Conservation (phyloP, 306 rosid species). For the Rosa chinensis region DNA sequence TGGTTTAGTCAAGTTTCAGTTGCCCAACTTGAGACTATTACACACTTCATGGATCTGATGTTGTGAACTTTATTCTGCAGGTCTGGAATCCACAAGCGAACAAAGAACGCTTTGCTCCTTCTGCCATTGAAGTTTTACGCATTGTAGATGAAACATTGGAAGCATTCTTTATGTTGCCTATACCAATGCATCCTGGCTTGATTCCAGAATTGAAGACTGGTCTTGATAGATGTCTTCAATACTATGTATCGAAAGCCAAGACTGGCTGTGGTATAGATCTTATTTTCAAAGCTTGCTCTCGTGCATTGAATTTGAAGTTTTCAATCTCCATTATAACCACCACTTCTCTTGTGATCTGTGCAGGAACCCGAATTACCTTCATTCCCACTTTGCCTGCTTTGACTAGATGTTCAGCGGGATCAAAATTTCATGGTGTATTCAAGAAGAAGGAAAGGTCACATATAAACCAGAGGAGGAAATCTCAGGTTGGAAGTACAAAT, state of each 20-base stretch:
- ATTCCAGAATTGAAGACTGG: slow-evolving; percentile 73
- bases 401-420: slow-evolving; percentile 80
- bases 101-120: slow-evolving; percentile 77
- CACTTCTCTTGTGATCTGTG: slow-evolving; percentile 32
- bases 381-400: slow-evolving; percentile 76
- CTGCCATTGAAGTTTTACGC: slow-evolving; percentile 77
- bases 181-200: slow-evolving; percentile 61
- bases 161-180: slow-evolving; percentile 82
- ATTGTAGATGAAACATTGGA: slow-evolving; percentile 80
- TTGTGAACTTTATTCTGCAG: slow-evolving; percentile 32
- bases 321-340: slow-evolving; percentile 21
- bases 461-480: slow-evolving; percentile 52
- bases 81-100: slow-evolving; percentile 80
- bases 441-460: slow-evolving; percentile 67
- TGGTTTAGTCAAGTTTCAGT: not conserved
- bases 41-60: slow-evolving; percentile 16
- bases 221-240: slow-evolving; percentile 83
- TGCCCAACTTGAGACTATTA: not conserved
- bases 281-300: slow-evolving; percentile 21
- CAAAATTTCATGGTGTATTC: slow-evolving; percentile 71
- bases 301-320: slow-evolving; percentile 20
- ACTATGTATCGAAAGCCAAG: slow-evolving; percentile 67
- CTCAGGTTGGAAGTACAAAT: slow-evolving; percentile 54
- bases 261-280: slow-evolving; percentile 73
- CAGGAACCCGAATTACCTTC: slow-evolving; percentile 64